Conservation (phyloP, 176 grass and related monocot genomes). For the Otatea glauca region DNA sequence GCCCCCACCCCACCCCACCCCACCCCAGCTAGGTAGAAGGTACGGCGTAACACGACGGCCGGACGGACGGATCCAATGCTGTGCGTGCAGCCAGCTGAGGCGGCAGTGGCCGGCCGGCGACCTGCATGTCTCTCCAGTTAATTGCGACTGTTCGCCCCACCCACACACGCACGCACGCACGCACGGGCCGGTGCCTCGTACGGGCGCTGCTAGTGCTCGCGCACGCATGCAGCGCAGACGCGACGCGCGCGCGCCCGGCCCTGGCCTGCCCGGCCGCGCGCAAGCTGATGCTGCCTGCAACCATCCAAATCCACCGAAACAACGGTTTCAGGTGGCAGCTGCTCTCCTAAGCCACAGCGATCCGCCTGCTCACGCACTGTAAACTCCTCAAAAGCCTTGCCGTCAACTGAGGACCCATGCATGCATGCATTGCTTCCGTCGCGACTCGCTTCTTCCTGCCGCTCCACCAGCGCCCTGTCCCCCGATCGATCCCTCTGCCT, state of each 20-base stretch:
- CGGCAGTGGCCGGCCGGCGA: constrained; percentile 8
- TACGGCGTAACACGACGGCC: constrained; percentile 26
- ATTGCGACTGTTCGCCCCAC: constrained; percentile 31
- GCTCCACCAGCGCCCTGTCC: not conserved
- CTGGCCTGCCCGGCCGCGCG: not conserved
- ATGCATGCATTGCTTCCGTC: not conserved
- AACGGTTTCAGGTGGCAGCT: constrained; percentile 64
- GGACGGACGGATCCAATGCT: constrained; percentile 19
- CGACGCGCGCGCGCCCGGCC: not conserved
- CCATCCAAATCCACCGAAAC: constrained; percentile 33
- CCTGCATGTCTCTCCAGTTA: constrained; percentile 18
- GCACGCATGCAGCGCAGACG: constrained; percentile 13
- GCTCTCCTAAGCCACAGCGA: constrained; percentile 59
- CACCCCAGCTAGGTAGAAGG: not conserved
- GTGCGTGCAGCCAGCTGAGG: not conserved
- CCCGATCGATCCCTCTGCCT: not conserved
- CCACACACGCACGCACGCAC: not conserved
- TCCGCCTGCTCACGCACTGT: constrained; percentile 39
- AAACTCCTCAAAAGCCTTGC: not conserved
- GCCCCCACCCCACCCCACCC: not conserved
- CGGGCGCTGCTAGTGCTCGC: not conserved
- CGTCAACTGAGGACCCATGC: not conserved
- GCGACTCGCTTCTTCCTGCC: not conserved
- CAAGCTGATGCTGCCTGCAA: not conserved
- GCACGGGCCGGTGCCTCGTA: not conserved